These are phyloP conservation scores for Pythium rhizo-oryzae DNA, from an alignment of 352 stramenopile species.

Conservation along the genomic window DNA sequence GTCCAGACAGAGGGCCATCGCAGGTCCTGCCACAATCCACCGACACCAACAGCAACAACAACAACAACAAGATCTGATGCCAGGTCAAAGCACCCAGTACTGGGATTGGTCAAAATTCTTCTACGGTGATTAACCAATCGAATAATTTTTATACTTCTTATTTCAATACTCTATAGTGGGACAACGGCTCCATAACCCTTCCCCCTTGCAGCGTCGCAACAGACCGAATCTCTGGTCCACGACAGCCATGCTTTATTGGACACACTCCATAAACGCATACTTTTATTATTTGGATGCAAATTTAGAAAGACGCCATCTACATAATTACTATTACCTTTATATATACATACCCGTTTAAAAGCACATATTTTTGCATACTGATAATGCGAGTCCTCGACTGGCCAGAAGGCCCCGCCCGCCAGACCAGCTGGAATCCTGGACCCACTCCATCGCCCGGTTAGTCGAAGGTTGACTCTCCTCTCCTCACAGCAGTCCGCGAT, in stretches of 20 bases:
- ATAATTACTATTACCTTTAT: neutral
- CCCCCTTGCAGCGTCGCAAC: neutral
- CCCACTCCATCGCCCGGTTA: neutral
- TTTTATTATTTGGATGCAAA: too few species aligned
- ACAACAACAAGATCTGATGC: neutral
- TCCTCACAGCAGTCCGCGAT: neutral
- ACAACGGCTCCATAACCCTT: neutral
- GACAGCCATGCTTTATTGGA: neutral
- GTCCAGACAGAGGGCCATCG: too few species aligned
- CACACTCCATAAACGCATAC: too few species aligned
- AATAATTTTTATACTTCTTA: neutral
- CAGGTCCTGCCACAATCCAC: too few species aligned
- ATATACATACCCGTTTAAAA: neutral
- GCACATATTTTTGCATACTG: neutral
- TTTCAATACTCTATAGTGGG: neutral
- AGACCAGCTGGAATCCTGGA: neutral
- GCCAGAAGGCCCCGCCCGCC: neutral
- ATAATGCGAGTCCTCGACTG: neutral
- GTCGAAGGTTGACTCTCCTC: neutral
- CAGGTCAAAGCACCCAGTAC: too few species aligned
- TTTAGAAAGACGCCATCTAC: neutral
- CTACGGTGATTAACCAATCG: constrained; percentile 5
- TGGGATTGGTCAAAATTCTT: neutral
- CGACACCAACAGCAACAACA: too few species aligned
- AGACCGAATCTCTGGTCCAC: neutral